Percentiles rank a stretch among this genome's conserved stretches.
Conservation (phyloP, 2,329 filamentous ascomycete genomes). For the Pseudopithomyces maydicus region DNA sequence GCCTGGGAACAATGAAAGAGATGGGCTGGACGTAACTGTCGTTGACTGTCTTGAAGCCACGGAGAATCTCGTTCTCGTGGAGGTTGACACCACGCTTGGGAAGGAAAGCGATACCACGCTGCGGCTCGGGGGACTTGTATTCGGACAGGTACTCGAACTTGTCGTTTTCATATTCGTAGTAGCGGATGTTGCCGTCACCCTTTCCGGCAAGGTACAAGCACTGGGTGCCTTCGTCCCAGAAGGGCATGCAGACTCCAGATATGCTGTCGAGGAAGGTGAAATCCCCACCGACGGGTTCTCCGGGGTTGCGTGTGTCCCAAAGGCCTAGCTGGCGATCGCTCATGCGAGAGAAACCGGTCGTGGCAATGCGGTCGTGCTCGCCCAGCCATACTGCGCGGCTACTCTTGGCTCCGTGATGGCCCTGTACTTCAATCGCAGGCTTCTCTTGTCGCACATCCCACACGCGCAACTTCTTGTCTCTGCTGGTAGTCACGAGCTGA, state of each 20-base stretch:
- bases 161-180: slow-evolving; percentile 98
- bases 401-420: slow-evolving; percentile 95
- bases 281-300: slow-evolving; percentile 78
- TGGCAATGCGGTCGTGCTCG: slow-evolving; percentile 93
- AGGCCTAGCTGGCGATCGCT: slow-evolving; percentile 94
- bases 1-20: slow-evolving; percentile 93
- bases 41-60: slow-evolving; percentile 96
- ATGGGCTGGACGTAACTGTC: slow-evolving; percentile 94
- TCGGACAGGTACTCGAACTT: slow-evolving; percentile 98
- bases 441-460: slow-evolving; percentile 97
- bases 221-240: slow-evolving; percentile 95
- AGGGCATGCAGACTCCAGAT: slow-evolving; percentile 98
- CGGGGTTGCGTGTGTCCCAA: slow-evolving; percentile 85
- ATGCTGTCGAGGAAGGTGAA: slow-evolving; percentile 93
- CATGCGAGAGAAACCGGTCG: slow-evolving; percentile 97
- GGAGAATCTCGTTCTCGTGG: slow-evolving; percentile 90
- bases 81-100: slow-evolving; percentile 94
- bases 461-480: slow-evolving; percentile 96
- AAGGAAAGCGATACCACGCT: slow-evolving; percentile 91
- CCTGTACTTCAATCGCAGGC: slow-evolving; percentile 80
- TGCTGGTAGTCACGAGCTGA: slow-evolving; percentile 86
- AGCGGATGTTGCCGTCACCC: slow-evolving; percentile 98
- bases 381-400: slow-evolving; percentile 97
- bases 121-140: slow-evolving; percentile 95
- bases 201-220: slow-evolving; percentile 96